Conservation (phyloP, 2,329 filamentous ascomycete species). For the Zasmidium angulare region DNA sequence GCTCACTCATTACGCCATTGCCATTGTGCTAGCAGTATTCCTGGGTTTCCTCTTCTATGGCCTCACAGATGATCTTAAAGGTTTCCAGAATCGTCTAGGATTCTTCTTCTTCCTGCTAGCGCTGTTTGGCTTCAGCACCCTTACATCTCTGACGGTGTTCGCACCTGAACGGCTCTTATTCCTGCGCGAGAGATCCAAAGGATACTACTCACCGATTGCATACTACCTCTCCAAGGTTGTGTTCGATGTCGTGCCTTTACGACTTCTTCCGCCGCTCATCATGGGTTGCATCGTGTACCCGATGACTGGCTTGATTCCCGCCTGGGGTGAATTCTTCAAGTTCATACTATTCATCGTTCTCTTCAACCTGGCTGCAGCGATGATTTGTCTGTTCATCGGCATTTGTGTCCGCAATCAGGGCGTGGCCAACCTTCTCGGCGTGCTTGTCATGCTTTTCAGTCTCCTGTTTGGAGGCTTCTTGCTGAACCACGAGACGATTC, state of each 20-base stretch:
- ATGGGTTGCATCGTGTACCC: conserved; percentile 96
- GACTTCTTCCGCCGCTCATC: conserved; percentile 88
- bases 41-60: conserved; percentile 96
- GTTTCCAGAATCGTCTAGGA: conserved; percentile 95
- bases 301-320: conserved; percentile 89
- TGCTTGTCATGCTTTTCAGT: conserved; percentile 95
- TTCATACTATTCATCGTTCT: conserved; percentile 90
- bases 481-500: conserved; percentile 92
- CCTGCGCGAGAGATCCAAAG: conserved; percentile 89
- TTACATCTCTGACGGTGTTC: conserved; percentile 92
- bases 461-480: conserved; percentile 90
- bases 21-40: conserved; percentile 89
- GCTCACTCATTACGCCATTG: conserved; percentile 97
- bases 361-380: conserved; percentile 92
- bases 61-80: conserved; percentile 90
- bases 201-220: conserved; percentile 90
- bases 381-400: conserved; percentile 93
- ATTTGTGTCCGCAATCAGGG: conserved; percentile 90
- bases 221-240: conserved; percentile 96
- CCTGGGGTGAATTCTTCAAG: conserved; percentile 79
- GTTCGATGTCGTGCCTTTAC: conserved; percentile 95
- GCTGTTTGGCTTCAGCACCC: conserved; percentile 92
- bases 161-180: conserved; percentile 88
- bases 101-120: conserved; percentile 97
- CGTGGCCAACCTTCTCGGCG: conserved; percentile 90